These are phyloP conservation scores for Leccinum brunneo-olivaceum DNA, from an alignment of 1,284 basidiomycete species.

Conservation along the genomic window DNA sequence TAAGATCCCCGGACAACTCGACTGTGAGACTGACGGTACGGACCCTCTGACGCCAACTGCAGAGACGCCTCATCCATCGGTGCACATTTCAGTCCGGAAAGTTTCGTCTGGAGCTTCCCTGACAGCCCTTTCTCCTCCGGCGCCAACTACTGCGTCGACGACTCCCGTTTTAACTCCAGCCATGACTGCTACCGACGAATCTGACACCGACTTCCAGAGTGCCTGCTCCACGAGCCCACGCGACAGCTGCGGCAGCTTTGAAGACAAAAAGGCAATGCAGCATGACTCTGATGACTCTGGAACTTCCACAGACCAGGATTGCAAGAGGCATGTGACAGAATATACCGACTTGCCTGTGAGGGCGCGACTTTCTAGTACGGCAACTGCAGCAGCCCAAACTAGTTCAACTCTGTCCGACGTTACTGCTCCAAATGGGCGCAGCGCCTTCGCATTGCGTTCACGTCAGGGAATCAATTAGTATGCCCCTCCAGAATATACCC, in stretches of 20 bases:
- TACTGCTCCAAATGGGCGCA: conserved; percentile 28
- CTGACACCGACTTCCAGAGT: conserved; percentile 79
- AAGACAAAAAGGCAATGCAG: conserved; percentile 22
- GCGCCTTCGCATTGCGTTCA: conserved; percentile 17
- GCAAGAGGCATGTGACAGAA: conserved; percentile 28
- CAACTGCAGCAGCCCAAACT: conserved; percentile 34
- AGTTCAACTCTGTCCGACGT: conserved; percentile 36
- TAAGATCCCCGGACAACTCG: conserved; percentile 20
- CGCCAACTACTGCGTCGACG: conserved; percentile 28
- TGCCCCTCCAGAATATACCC: conserved; percentile 25
- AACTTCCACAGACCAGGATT: conserved; percentile 28
- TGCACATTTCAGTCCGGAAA: conserved; percentile 29
- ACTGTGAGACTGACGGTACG: conserved; percentile 24
- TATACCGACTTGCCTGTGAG: conserved; percentile 28
- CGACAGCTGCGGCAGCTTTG: conserved; percentile 47
- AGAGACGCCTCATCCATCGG: conserved; percentile 6
- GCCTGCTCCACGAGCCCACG: conserved; percentile 72
- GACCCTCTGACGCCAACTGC: conserved; percentile 25
- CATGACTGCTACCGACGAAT: conserved; percentile 60
- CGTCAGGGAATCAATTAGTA: conserved; percentile 17
- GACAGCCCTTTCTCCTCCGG: conserved; percentile 29
- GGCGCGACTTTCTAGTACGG: conserved; percentile 42
- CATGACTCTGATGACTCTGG: conserved; percentile 31
- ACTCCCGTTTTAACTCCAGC: conserved; percentile 39
- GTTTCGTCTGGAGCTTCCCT: conserved; percentile 32